Conservation (phyloP, 164 flowering plant genomes). For the Umbilicus rupestris region DNA sequence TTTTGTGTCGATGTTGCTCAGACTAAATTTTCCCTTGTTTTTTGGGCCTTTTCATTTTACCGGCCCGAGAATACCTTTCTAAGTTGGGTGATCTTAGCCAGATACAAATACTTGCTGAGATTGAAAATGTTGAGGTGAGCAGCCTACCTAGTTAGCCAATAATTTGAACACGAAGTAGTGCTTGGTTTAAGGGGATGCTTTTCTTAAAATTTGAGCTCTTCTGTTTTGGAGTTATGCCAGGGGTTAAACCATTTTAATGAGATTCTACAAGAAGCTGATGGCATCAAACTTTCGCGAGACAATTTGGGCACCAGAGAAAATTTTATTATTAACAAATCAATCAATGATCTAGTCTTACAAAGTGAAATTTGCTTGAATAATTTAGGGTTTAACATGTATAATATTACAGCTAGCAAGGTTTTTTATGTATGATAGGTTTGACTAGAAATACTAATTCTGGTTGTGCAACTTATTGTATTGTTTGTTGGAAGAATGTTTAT, state of each 20-base stretch:
- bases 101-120: constrained; percentile 13
- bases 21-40: not conserved
- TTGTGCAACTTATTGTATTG: not conserved
- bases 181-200: too few species aligned
- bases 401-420: not conserved
- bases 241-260: constrained; percentile 14
- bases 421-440: not conserved
- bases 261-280: constrained; percentile 12
- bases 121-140: constrained; percentile 12
- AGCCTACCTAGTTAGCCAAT: not conserved
- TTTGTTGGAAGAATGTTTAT: too few species aligned
- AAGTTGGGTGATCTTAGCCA: constrained; percentile 15
- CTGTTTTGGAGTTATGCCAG: too few species aligned
- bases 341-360: not conserved
- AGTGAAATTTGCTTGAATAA: not conserved
- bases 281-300: constrained; percentile 12
- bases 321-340: not conserved
- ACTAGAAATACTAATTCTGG: not conserved
- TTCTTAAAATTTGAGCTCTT: too few species aligned
- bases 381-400: not conserved
- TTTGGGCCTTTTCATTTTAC: not conserved
- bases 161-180: too few species aligned
- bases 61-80: constrained; percentile 11
- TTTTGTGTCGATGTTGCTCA: not conserved
- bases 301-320: constrained; percentile 13